Percentiles rank a stretch among this genome's conserved stretches.
These are phyloP conservation scores for Podaxis sp. DNA, from an alignment of 768 basidiomycete species.

Conservation along the genomic window DNA sequence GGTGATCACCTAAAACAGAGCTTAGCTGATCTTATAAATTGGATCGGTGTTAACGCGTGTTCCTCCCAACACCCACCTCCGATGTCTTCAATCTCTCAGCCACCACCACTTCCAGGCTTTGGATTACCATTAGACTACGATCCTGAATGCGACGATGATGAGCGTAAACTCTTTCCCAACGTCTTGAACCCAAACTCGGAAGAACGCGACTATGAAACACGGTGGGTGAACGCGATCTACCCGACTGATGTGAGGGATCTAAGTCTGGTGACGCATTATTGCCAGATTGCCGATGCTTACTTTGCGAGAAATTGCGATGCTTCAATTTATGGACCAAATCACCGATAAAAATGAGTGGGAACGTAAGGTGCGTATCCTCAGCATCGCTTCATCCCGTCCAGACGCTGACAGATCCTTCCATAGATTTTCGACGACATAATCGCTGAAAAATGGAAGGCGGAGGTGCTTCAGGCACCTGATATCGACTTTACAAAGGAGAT, in stretches of 20 bases:
- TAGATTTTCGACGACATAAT: slow-evolving; percentile 19
- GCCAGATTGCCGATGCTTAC: slow-evolving; percentile 13
- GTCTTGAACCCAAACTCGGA: slow-evolving; percentile 14
- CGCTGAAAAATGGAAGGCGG: slow-evolving; percentile 17
- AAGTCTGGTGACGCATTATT: not conserved
- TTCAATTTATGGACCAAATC: slow-evolving; percentile 32
- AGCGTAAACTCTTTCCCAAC: slow-evolving; percentile 14
- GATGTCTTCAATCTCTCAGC: not conserved
- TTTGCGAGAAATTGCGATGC: slow-evolving; percentile 31
- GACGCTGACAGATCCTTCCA: not conserved
- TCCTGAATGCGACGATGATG: not conserved
- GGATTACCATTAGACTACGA: slow-evolving; percentile 26
- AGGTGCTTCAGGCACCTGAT: slow-evolving; percentile 9
- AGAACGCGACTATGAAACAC: not conserved
- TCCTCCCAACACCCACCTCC: too few species aligned
- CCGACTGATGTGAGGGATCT: not conserved
- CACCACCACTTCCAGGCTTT: slow-evolving; percentile 24
- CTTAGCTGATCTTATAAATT: not conserved
- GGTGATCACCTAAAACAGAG: too few species aligned
- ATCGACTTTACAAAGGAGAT: slow-evolving; percentile 17
- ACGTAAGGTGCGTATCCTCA: slow-evolving; percentile 22
- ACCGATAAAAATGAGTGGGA: slow-evolving; percentile 35
- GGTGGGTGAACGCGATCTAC: slow-evolving; percentile 10
- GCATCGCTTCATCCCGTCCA: not conserved
- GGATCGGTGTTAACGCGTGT: not conserved